Base-by-base conservation (phyloP, 495 filamentous ascomycete species). In the Hypoxylon cercidicola region DNA sequence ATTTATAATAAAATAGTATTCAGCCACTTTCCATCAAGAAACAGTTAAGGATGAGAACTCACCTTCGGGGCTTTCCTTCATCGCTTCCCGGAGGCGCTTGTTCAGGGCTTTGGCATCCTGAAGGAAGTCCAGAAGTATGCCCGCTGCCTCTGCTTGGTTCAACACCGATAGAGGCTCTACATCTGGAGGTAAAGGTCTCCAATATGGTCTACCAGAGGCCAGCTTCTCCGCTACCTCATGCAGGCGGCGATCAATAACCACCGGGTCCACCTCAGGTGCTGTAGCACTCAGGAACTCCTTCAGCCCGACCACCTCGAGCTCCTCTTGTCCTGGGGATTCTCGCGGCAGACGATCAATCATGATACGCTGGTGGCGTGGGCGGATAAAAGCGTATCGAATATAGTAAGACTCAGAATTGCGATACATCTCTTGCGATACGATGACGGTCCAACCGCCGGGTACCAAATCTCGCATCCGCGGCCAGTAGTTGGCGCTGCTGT, bases 201-300 rank as follows among this genome's bases (percentile, higher is more conserved):
- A 40, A 40, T 40, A 40, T 12, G 37, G 37, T 12, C 15, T 40
- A 40, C 37, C 37, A 40, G 37, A 40, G 3, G 39, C 49, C 18
- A 53, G 8, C 34, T 53, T 39, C 49, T 40, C 34, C 1, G 32
- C 32, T 32, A 32, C 19, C 2, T 44, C 48, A 2, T 25, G 13
- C 43, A 78, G 13, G 60, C 73, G 41, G 48, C 46, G 18, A 73
- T 66, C 63, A 16, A 66, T 28, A 49, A 62, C n/a, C 25, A 25
- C 39, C 18, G 50, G 30, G 28, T 66, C 57, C 12, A 66, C 49
- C 28, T 62, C 63, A 2, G 56, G 56, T 15, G 63, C 57, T 15
- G 57, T 66, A 39, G 41, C 13, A 28, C 34, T 9, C 18, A 66
- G 43, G 41, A 66, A 66, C 34, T 56, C 63, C 49, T 66, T 62